phyloP scores from a whole-genome alignment of 176 grass and related monocot species.

The Phragmites australis region DNA sequence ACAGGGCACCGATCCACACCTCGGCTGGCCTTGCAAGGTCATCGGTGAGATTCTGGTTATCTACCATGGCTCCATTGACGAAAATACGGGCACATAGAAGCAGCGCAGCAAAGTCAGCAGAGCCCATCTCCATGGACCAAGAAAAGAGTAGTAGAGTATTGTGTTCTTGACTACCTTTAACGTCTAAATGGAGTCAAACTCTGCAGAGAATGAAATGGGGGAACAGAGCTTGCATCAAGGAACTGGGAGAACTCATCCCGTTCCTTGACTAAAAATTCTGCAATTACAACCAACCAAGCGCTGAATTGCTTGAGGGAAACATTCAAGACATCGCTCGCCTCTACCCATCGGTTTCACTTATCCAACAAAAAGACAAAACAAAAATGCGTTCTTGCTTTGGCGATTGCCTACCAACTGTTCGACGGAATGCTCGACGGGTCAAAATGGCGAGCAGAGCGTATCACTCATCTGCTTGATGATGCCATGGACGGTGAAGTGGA shows the following conservation, averaged over 20 bases:
- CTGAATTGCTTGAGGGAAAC: neutral
- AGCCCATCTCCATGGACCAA: conserved; percentile 38
- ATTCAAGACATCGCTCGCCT: neutral
- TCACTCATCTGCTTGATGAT: neutral
- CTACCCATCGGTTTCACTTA: no score
- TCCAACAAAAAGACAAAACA: conserved; percentile 13
- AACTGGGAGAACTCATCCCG: neutral
- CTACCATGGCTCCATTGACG: conserved; percentile 19
- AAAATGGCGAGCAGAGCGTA: neutral
- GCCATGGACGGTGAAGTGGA: neutral
- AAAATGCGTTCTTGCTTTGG: neutral
- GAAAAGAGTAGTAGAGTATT: neutral
- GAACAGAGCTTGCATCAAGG: neutral
- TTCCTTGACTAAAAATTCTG: neutral
- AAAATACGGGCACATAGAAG: conserved; percentile 35
- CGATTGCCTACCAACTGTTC: conserved; percentile 31
- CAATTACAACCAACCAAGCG: neutral
- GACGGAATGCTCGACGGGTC: conserved; percentile 28
- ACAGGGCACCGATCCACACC: conserved; percentile 57
- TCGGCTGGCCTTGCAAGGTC: conserved; percentile 37
- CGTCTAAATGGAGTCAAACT: neutral
- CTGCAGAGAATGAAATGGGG: neutral
- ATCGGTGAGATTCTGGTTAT: conserved; percentile 25
- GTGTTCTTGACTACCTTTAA: neutral
- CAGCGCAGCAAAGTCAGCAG: conserved; percentile 23